phyloP scores from a whole-genome alignment of 1,284 basidiomycete genomes.

The Taiwanofungus camphoratus region DNA sequence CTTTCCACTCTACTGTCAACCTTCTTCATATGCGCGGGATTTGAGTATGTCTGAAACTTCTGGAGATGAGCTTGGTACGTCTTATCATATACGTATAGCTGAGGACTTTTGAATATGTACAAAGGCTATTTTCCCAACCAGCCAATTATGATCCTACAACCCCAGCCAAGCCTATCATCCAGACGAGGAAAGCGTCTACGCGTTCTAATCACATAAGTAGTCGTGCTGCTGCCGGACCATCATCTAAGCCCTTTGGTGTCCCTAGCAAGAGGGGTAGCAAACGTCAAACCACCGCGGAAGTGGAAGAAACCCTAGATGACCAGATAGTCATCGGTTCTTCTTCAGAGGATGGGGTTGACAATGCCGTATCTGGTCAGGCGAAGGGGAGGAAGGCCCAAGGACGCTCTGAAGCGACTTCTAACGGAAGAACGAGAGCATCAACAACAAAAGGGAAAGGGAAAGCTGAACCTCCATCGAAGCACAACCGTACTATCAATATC shows the following conservation, averaged over 20 bases:
- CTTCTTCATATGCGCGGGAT: no score
- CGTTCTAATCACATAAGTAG: constrained; percentile 10
- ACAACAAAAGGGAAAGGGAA: constrained; percentile 27
- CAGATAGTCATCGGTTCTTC: constrained; percentile 9
- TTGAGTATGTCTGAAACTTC: constrained; percentile 17
- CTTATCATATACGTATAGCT: neutral
- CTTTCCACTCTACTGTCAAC: no score
- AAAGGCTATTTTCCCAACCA: constrained; percentile 8
- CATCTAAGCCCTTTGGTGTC: constrained; percentile 10
- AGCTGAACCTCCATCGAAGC: constrained; percentile 9
- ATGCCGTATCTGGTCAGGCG: constrained; percentile 9
- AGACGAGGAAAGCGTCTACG: constrained; percentile 15
- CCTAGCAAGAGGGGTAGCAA: constrained; percentile 1
- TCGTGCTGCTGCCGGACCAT: constrained; percentile 21
- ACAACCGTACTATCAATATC: neutral
- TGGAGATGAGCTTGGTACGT: constrained; percentile 22
- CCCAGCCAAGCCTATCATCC: constrained; percentile 14
- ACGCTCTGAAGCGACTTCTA: constrained; percentile 6
- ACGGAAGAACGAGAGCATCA: constrained; percentile 16
- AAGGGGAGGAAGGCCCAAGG: constrained; percentile 15
- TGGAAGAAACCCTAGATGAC: neutral
- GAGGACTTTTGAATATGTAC: constrained; percentile 21
- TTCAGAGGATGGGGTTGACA: constrained; percentile 12
- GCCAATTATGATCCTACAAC: constrained; percentile 24
- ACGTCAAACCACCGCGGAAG: no score